Base-by-base conservation (phyloP, 2,329 filamentous ascomycete genomes). In the Diaporthe vexans region DNA sequence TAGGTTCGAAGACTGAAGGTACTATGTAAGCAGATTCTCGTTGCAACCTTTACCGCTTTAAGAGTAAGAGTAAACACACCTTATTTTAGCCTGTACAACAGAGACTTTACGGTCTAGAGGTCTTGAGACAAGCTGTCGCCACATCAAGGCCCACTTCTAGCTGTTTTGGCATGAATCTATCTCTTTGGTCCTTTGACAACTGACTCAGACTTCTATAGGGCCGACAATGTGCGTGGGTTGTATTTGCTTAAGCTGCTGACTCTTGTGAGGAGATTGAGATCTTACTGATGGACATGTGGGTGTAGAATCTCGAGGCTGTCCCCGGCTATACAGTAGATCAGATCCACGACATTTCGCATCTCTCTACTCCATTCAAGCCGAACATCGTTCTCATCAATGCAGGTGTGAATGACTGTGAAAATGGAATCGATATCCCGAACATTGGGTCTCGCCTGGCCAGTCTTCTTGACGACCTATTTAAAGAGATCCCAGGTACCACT, bases 341-440 rank as follows among this genome's bases (percentile, higher is more conserved):
- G 35, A 71, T 78, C 15, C 58, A 73, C 8, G 70, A 51, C 1
- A 70, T 61, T 10, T 61, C 67, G 13, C 33, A 37, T 17, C 52
- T 37, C 15, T 74, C 73, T 7, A 21, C 61, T 15, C 67, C 29
- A 9, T 77, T 73, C 46, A 76, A 74, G 54, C 75, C 78, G 1
- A 79, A 79, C 69, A 51, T 79, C 19, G 73, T 80, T 10, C 71
- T 80, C 2, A 77, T 80, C 37, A 83, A 82, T 54, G 79, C 77
- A 51, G 82, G 82, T 17, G 83, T 82, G 15, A 82, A 84, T 57
- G 82, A 84, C 37, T 71, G 70, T 43, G 54, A 48, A 43, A 57
- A 59, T 5, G 73, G 70, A 37, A 70, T 76, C 21, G 76, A 82
- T 17, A 58, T 79, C 37, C 56, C 59, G 17, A 76, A 79, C 0